These are phyloP conservation scores for Cryptosporidium bovis DNA, from an alignment of 169 alveolate species.

Conservation along the genomic window DNA sequence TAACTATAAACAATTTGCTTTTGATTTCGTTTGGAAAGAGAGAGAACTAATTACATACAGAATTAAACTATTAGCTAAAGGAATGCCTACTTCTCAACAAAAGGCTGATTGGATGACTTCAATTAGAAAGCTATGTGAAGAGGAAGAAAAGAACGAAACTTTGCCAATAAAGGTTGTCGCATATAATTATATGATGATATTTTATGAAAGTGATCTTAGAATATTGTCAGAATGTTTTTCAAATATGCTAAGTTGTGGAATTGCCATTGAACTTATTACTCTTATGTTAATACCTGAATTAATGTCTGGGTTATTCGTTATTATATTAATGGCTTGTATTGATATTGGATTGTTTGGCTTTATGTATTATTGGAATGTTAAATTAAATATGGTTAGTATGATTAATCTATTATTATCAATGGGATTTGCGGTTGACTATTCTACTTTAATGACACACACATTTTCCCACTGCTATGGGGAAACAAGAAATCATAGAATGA, in stretches of 20 bases:
- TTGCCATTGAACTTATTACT: constrained; percentile 80
- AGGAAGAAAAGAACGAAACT: constrained; percentile 16
- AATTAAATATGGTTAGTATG: constrained; percentile 82
- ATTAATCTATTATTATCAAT: constrained; percentile 80
- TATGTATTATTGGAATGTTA: constrained; percentile 81
- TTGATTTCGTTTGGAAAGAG: constrained; percentile 82
- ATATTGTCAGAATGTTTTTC: constrained; percentile 78
- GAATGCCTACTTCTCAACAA: constrained; percentile 80
- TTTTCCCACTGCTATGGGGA: constrained; percentile 80
- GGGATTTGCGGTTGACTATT: constrained; percentile 83
- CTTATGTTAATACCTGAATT: constrained; percentile 79
- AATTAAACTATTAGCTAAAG: constrained; percentile 77
- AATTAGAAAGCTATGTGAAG: constrained; percentile 47
- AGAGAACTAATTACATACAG: constrained; percentile 78
- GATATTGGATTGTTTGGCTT: constrained; percentile 82
- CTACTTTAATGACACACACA: constrained; percentile 84
- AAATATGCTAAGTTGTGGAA: constrained; percentile 80
- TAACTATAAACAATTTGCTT: constrained; percentile 78
- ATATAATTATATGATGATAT: constrained; percentile 81
- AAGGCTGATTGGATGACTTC: constrained; percentile 81
- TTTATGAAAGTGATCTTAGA: constrained; percentile 81
- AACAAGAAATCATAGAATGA: constrained; percentile 78
- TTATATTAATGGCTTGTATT: constrained; percentile 79
- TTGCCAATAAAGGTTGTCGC: constrained; percentile 78
- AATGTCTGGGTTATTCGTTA: constrained; percentile 79